Conservation (phyloP, 2,329 filamentous ascomycete genomes). For the Sporothrix curviconia region DNA sequence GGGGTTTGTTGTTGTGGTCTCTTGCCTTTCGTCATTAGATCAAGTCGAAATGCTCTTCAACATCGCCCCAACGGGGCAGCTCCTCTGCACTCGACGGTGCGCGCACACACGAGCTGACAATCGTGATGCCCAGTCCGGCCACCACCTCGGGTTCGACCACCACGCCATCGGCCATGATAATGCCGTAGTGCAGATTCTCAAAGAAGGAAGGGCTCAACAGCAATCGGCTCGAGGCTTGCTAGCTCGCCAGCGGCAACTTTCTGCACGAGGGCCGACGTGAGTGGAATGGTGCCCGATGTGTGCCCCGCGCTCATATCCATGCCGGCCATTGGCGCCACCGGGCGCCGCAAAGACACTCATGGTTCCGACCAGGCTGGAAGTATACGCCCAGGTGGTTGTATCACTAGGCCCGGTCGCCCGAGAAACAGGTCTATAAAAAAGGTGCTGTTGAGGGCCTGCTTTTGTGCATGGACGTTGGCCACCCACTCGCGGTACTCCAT, state of each 20-base stretch:
- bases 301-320: conserved; percentile 27
- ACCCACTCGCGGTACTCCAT: conserved; percentile 57
- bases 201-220: conserved; percentile 37
- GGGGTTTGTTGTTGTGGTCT: not conserved
- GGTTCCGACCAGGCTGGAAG: conserved; percentile 53
- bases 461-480: conserved; percentile 57
- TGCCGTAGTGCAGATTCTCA: conserved; percentile 30
- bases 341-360: conserved; percentile 48
- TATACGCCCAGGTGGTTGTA: conserved; percentile 42
- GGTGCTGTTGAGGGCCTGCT: conserved; percentile 52
- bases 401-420: conserved; percentile 43
- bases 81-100: conserved; percentile 28
- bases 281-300: conserved; percentile 44
- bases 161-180: conserved; percentile 26
- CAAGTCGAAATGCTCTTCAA: conserved; percentile 20
- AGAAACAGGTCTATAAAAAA: conserved; percentile 65
- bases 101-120: conserved; percentile 34
- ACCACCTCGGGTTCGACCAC: conserved; percentile 25
- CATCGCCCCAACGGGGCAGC: conserved; percentile 33
- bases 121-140: conserved; percentile 29
- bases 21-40: conserved; percentile 6
- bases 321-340: conserved; percentile 14
- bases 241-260: conserved; percentile 34
- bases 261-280: conserved; percentile 43
- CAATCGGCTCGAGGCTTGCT: conserved; percentile 30